Percentiles rank a stretch among this genome's conserved stretches.
Conservation (phyloP, 2,329 filamentous ascomycete genomes). For the Penicillium sp. region DNA sequence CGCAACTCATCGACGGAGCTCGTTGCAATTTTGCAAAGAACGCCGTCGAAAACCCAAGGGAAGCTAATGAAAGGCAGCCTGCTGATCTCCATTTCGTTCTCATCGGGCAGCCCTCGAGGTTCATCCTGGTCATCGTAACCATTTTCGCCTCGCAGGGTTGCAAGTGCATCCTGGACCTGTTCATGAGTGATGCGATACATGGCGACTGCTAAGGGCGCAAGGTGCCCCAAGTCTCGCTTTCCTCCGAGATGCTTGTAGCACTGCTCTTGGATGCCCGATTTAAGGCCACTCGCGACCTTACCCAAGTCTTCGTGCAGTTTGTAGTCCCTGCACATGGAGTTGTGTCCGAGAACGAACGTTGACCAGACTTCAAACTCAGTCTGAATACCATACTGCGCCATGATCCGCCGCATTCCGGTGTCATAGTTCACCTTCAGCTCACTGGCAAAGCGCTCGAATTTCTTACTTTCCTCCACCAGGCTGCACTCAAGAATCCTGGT, state of each 20-base stretch:
- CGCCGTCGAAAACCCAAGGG: constrained; percentile 83
- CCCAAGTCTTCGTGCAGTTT: constrained; percentile 86
- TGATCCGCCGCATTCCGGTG: constrained; percentile 73
- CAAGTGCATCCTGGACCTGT: constrained; percentile 67
- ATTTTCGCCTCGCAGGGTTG: constrained; percentile 51
- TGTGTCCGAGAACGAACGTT: constrained; percentile 79
- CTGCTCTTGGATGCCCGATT: constrained; percentile 69
- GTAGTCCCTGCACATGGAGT: constrained; percentile 75
- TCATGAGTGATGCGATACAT: constrained; percentile 85
- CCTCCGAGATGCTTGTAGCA: constrained; percentile 69
- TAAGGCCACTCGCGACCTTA: constrained; percentile 68
- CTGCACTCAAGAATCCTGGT: constrained; percentile 68
- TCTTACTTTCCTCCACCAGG: constrained; percentile 60
- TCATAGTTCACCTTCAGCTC: constrained; percentile 81
- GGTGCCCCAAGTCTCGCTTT: constrained; percentile 60
- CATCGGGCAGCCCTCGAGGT: constrained; percentile 16
- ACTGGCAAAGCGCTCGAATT: constrained; percentile 64
- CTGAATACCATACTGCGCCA: constrained; percentile 80
- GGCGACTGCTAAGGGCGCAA: constrained; percentile 78
- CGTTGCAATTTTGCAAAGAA: constrained; percentile 71
- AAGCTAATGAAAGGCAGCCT: constrained; percentile 84
- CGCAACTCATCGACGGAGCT: constrained; percentile 2
- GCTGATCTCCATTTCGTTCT: constrained; percentile 21
- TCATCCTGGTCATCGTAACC: constrained; percentile 16
- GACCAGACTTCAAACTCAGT: constrained; percentile 95